Evolutionary conservation across 768 basidiomycete genomes (phyloP), one percentile per base, ranked within the genome.

Genomic region (Tricholoma matsutake): DNA sequence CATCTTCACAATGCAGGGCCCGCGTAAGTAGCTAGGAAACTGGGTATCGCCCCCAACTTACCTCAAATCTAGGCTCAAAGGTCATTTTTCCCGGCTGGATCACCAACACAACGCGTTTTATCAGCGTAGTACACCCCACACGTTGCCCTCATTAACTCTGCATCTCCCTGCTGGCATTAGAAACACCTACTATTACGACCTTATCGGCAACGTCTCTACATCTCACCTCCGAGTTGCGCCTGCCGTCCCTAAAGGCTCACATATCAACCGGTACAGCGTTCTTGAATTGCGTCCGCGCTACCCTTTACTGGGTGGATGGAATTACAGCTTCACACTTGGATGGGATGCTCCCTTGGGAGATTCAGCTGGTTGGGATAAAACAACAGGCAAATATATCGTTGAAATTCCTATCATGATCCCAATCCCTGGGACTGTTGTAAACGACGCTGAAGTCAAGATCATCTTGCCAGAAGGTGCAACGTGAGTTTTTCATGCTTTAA

Each of bases 231-330:
- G 94, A 16, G 77, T 78, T 41, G 81, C 85, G 1, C 88, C 89
- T 43, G 85, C 89, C 6, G 77, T 81, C 6, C 79, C 87, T 3
- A 86, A 86, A 66, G 80, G 80, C n/a, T 74, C 75, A 61, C 79
- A 79, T 59, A 74, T 76, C 13, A 80, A 78, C 59, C 80, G 83
- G 47, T 79, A 81, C 67, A 91, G 91, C 57, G 63, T 89, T 22
- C 79, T 99, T 25, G 95, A 98, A 68, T 72, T 98, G 54, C 82
- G 81, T 41, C 96, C 97, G 0, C 84, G 97, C 49, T 99, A 95
- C 73, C 97, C 97, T 32, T 69, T 99, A 49, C 73, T 98, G 66
- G 97, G 97, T 31, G 94, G 96, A 45, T 99, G 97, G 97, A 98
- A 97, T 70, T 98, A 96, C 73, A 87, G 80, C 45, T 98, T 96